A percentile compares a stretch with the other conserved stretches of the same genome.
phyloP scores from a whole-genome alignment of 306 rosid species.

The Arachis stenosperma region DNA sequence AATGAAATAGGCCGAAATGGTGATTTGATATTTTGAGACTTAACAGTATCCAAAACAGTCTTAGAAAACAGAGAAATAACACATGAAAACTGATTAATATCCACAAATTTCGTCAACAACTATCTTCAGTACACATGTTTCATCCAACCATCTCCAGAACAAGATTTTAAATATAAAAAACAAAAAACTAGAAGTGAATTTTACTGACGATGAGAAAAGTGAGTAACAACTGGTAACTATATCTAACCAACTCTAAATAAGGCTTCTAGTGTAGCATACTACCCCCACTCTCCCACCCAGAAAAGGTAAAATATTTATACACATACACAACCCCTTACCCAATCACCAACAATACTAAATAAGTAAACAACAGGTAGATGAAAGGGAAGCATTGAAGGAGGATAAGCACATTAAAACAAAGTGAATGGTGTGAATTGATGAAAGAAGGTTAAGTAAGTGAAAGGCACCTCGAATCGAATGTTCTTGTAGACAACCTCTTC shows the following conservation, averaged over 20 bases:
- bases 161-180: not conserved
- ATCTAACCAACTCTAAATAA: too few species aligned
- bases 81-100: too few species aligned
- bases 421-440: not conserved
- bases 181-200: too few species aligned
- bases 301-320: not conserved
- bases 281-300: not conserved
- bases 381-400: conserved; percentile 19
- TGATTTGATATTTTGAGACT: not conserved
- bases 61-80: not conserved
- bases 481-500: conserved; percentile 97
- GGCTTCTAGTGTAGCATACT: too few species aligned
- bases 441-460: not conserved
- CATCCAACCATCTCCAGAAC: not conserved
- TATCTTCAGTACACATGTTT: not conserved
- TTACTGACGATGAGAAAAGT: too few species aligned
- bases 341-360: not conserved
- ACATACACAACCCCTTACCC: not conserved
- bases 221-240: too few species aligned
- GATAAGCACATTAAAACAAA: conserved; percentile 5
- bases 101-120: too few species aligned
- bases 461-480: conserved; percentile 85
- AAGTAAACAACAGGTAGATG: not conserved
- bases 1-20: not conserved
- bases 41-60: not conserved